Conservation (phyloP, 192 early-diverging fungal species). For the Phycomyces blakesleeanus region DNA sequence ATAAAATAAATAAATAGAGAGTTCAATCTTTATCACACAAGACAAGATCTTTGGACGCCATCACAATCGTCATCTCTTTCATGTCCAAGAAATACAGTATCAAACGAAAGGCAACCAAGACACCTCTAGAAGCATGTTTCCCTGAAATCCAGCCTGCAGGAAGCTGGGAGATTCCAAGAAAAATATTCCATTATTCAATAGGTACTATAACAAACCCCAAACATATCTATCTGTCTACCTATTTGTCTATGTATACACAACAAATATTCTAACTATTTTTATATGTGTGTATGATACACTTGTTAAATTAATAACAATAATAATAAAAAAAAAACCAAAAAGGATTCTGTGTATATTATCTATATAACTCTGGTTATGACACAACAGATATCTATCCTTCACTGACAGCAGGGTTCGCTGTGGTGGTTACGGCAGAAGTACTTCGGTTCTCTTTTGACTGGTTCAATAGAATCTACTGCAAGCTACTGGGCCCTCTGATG, state of each 20-base stretch:
- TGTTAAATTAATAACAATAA: too few species aligned
- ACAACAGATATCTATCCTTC: constrained; percentile 15
- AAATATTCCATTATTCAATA: constrained; percentile 42
- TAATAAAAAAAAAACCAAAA: too few species aligned
- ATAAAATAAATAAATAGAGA: too few species aligned
- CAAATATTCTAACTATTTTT: too few species aligned
- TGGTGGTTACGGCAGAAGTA: constrained; percentile 32
- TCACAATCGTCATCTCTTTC: too few species aligned
- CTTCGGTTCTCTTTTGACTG: constrained; percentile 33
- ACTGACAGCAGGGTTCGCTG: constrained; percentile 15
- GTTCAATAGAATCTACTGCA: constrained; percentile 38
- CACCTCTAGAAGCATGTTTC: constrained; percentile 2
- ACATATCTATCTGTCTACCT: not conserved
- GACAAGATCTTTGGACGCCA: too few species aligned
- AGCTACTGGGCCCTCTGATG: constrained; percentile 40
- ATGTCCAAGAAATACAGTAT: not conserved
- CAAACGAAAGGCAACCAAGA: not conserved
- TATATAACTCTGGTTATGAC: constrained; percentile 22
- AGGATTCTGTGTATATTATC: constrained; percentile 39
- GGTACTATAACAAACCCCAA: too few species aligned
- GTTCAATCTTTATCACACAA: too few species aligned
- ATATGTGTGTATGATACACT: too few species aligned
- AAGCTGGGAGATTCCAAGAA: constrained; percentile 42
- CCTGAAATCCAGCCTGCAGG: constrained; percentile 28
- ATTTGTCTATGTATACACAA: not conserved